Percentiles rank a stretch among this genome's conserved stretches.
These are phyloP conservation scores for Poronia punctata DNA, from an alignment of 495 filamentous ascomycete species.

Conservation along the genomic window DNA sequence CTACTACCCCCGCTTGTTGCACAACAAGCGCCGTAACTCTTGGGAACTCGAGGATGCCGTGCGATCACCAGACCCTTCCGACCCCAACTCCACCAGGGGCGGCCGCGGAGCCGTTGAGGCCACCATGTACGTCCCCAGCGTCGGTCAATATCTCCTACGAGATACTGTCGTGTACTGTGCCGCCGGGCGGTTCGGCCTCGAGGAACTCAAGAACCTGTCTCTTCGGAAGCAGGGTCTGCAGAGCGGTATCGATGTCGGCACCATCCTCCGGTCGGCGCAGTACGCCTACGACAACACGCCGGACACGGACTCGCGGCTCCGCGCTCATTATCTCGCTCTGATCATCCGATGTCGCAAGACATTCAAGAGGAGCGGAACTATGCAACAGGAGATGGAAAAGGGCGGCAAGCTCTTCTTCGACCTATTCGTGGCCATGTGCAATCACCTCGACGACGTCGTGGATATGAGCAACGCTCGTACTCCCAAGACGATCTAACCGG, in stretches of 20 bases:
- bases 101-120: constrained; percentile 60
- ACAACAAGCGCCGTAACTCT: constrained; percentile 58
- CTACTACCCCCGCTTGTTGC: constrained; percentile 73
- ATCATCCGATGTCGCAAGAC: constrained; percentile 90
- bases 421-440: constrained; percentile 95
- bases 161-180: constrained; percentile 91
- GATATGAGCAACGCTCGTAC: constrained; percentile 49
- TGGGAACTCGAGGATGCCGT: constrained; percentile 67
- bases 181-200: constrained; percentile 76
- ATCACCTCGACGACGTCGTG: constrained; percentile 87
- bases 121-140: constrained; percentile 60
- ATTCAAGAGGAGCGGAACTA: constrained; percentile 92
- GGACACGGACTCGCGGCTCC: constrained; percentile 79
- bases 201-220: constrained; percentile 79
- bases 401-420: constrained; percentile 91
- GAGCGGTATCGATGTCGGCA: constrained; percentile 72
- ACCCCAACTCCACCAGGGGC: constrained; percentile 34
- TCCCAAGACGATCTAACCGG: constrained; percentile 43
- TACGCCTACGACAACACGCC: constrained; percentile 93
- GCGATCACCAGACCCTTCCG: constrained; percentile 27
- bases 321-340: constrained; percentile 88
- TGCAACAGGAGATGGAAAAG: constrained; percentile 96
- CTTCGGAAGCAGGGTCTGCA: constrained; percentile 91
- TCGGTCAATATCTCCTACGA: constrained; percentile 65
- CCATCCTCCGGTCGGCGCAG: constrained; percentile 81